These are phyloP conservation scores for Solanum virginianum DNA, from an alignment of 257 asterid genomes.

Conservation along the genomic window DNA sequence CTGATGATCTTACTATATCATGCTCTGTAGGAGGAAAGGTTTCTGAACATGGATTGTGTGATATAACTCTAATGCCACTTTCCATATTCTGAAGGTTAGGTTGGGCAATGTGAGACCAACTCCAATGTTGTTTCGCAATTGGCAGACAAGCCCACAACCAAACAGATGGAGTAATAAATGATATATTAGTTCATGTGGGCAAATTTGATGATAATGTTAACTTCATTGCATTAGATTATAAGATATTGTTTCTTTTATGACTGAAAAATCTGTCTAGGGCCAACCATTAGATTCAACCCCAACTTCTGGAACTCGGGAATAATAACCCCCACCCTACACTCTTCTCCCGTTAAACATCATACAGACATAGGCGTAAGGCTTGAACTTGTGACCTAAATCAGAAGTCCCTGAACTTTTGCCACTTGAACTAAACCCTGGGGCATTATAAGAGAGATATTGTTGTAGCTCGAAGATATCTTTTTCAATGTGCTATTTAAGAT, in stretches of 20 bases:
- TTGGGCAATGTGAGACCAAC: neutral
- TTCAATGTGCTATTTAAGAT: neutral
- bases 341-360: neutral
- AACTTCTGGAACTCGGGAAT: neutral
- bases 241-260: neutral
- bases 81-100: neutral
- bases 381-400: neutral
- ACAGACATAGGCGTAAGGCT: neutral
- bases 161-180: neutral
- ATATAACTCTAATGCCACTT: neutral
- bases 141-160: neutral
- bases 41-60: neutral
- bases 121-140: neutral
- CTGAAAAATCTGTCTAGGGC: neutral
- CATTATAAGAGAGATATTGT: neutral
- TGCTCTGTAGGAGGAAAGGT: neutral
- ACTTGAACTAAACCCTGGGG: neutral
- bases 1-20: neutral
- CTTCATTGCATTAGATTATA: neutral
- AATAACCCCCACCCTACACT: neutral
- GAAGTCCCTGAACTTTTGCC: neutral
- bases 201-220: neutral
- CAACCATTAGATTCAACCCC: neutral
- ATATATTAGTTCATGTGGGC: neutral
- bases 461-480: neutral